Conservation (phyloP, 2,329 filamentous ascomycete genomes). For the Neonectria magnoliae region DNA sequence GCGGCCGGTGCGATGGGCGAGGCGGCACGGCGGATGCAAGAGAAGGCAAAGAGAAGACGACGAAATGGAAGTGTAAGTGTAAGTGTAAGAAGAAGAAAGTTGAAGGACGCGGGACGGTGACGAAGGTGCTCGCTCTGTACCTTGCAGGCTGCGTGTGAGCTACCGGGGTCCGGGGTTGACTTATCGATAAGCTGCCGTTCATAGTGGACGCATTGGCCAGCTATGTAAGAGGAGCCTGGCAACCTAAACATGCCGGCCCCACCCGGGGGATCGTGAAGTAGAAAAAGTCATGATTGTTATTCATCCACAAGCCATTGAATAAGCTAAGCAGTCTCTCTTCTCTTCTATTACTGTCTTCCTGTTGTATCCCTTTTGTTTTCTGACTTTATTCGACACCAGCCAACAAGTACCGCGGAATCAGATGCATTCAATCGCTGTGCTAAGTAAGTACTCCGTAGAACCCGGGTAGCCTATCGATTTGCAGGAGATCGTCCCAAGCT, state of each 20-base stretch:
- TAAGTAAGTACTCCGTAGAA: no score
- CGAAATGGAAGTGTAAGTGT: slow-evolving; percentile 9
- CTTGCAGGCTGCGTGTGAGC: slow-evolving; percentile 13
- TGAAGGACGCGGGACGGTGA: slow-evolving; percentile 22
- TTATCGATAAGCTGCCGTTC: slow-evolving; percentile 34
- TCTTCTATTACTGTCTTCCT: not conserved
- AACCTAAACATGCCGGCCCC: not conserved
- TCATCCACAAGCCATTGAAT: not conserved
- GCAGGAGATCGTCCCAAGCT: not conserved
- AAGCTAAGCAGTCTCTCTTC: not conserved
- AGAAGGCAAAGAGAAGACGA: slow-evolving; percentile 28
- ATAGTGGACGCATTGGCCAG: slow-evolving; percentile 12
- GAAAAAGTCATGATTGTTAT: not conserved
- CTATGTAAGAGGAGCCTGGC: not conserved
- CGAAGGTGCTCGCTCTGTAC: slow-evolving; percentile 28
- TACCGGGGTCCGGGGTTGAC: slow-evolving; percentile 18
- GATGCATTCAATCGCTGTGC: not conserved
- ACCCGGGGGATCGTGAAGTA: not conserved
- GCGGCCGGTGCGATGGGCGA: slow-evolving; percentile 19
- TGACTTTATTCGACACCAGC: no score
- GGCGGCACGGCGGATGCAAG: slow-evolving; percentile 21
- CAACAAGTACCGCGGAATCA: not conserved
- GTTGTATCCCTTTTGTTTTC: not conserved
- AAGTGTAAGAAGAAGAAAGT: slow-evolving; percentile 18
- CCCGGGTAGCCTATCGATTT: not conserved